Evolutionary conservation across 139 green algal genomes (phyloP), one percentile per base, ranked within the genome.

Genomic region (Volvox reticuliferus): DNA sequence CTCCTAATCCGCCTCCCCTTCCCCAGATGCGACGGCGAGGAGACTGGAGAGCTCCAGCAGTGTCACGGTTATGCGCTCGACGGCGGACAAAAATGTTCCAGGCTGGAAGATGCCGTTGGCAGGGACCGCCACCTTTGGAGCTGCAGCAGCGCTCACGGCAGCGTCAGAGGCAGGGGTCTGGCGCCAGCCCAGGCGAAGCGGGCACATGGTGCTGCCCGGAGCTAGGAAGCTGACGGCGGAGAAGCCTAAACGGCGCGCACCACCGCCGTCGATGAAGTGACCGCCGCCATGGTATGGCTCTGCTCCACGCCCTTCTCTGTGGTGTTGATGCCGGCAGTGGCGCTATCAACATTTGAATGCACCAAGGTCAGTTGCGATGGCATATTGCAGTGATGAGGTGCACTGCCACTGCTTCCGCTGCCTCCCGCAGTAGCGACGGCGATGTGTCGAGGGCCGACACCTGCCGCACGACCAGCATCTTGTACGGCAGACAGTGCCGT

Each of bases 1-100:
- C 77, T 17, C 18, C 33, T 44, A 22, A 20, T 36, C 21, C 35
- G 78, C 21, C 37, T 36, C 12, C 37, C 36, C 21, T 36, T 20
- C 80, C n/a, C 80, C 55, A 61, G 50, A 24, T 18, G 82, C 82
- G 33, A 62, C 82, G 63, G 14, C 67, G 36, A 18, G 44, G 44
- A 99, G 92, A 81, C 95, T 97, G 63, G 93, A 89, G 86, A 99
- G 92, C 95, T 99, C 98, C 82, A n/a, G n/a, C n/a, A n/a, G n/a
- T n/a, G n/a, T n/a, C n/a, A n/a, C n/a, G n/a, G n/a, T 93, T 17
- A 96, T 91, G 2, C 94, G 94, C 89, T 98, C 95, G 2, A 96
- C 91, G 82, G 95, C 91, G 36, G 80, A 90, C 77, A 91, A 62
- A 62, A 91, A 87, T 14, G 14, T 44, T 63, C 87, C 88, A 26